These are phyloP conservation scores for Dalbergia cochinchinensis DNA, from an alignment of 306 rosid species.

Conservation along the genomic window DNA sequence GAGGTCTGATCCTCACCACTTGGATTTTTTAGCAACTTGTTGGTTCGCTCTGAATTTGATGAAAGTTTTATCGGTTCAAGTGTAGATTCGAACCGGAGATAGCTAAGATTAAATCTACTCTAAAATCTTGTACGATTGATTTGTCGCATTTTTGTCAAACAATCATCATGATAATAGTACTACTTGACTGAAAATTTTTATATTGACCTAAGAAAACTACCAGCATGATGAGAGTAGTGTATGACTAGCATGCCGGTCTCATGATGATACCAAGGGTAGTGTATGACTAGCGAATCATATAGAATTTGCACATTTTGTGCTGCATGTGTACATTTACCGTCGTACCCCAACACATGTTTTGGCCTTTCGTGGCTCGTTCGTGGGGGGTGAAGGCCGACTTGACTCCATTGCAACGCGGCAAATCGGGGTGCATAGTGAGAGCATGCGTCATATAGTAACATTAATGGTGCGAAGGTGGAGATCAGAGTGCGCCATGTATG, in stretches of 20 bases:
- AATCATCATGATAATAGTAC: background rate
- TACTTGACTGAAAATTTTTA: background rate
- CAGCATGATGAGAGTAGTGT: background rate
- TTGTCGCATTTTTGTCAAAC: background rate
- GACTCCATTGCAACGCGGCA: background rate
- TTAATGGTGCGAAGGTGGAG: background rate
- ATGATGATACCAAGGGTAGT: background rate
- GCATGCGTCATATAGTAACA: background rate
- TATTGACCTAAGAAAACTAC: background rate
- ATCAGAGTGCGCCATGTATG: background rate
- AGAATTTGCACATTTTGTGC: background rate
- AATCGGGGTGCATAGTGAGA: background rate
- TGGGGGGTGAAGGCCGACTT: background rate
- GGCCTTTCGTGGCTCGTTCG: background rate
- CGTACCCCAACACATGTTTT: slow-evolving; percentile 5
- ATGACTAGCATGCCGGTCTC: background rate
- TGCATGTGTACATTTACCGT: background rate
- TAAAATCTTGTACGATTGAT: background rate
- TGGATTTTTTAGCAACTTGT: no score
- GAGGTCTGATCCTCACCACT: no score
- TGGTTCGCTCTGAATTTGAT: no score
- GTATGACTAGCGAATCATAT: background rate
- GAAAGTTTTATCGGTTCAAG: no score
- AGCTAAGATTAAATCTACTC: no score
- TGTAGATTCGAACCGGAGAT: no score